Base-by-base conservation (phyloP, 2,329 filamentous ascomycete genomes). In the Fusarium protoensiforme region DNA sequence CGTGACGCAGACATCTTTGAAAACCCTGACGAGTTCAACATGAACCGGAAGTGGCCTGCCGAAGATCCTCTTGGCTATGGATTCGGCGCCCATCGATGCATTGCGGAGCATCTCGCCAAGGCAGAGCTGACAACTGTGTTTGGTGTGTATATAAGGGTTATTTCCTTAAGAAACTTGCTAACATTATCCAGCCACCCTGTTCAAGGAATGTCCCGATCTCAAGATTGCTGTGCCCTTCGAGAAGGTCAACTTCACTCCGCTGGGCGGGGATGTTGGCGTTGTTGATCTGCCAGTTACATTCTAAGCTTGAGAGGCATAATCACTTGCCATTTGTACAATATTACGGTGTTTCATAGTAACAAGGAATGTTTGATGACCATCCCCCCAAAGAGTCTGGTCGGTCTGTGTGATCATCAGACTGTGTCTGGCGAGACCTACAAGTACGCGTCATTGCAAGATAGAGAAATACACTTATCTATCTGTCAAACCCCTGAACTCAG, bases 51-150 rank as follows among this genome's bases (percentile, higher is more conserved):
- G 22, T 76, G 75, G 48, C 64, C 64, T 18, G 60, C 72, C 5
- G 77, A 82, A 46, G 79, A 83, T 43, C 80, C 81, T 0, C 79
- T 87, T 5, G 85, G 85, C 0, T 87, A 82, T 71, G 85, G 86
- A 0, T 87, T 82, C 68, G 86, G 85, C 1, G 78, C 81, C 14
- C 86, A 87, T 72, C 78, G 84, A 27, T 87, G 86, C 73, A 80
- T 86, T 27, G 85, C 84, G 3, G 85, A 87, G 72, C 79, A 80
- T 58, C 75, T 87, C 11, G 83, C 85, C 7, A 72, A 72, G 43
- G 20, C 69, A n/a, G 68, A 72, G 9, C 57, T 72, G 0, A 54
- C 53, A 13, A 72, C 53, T 10, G 69, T 65, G 8, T 72, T 72
- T 41, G 36, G 64, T 72, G 57, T 1, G 57, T 53, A 6, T 27